Base-by-base conservation (phyloP, 2,329 filamentous ascomycete genomes). In the Ploettnerulaceae sp. region DNA sequence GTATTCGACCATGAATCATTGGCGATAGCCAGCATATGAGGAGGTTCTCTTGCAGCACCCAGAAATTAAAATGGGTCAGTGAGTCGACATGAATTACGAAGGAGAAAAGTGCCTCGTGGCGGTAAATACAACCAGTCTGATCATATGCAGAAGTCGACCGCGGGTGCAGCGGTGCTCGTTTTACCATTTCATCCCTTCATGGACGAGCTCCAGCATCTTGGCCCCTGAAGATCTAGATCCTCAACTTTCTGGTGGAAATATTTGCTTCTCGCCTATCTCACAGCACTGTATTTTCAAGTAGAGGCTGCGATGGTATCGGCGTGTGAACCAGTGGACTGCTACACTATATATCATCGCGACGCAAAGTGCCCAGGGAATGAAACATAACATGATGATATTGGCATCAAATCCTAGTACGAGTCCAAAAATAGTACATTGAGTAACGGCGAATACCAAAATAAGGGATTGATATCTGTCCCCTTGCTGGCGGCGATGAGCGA, bases 351-450 rank as follows among this genome's bases (percentile, higher is more conserved):
- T 22, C 67, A 69, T 69, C n/a, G 65, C 65, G 5, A 54, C 33
- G 39, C 59, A 68, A 17, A 64, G 51, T 2, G 65, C 62, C 62
- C 61, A 66, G 1, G 67, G 67, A 15, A 67, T 49, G 17, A 64
- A 59, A 5, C 53, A 64, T 21, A 69, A 50, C 49, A 68, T 56
- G 5, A 68, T 59, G 28, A 66, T 22, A 49, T 66, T 61, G 3
- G 56, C 45, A 45, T 57, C 58, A 1, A 61, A 56, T 32, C 51
- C 54, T 4, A 54, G 38, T 1, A 38, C 48, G 28, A 64, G 45
- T 8, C 64, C 65, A 32, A 55, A 47, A 5, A 60, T 38, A 15
- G 52, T 57, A 3, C 59, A 61, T 1, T 34, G 37, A 3, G 53
- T 40, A 5, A 64, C 54, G 5, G 56, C 49, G 5, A 61, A 24